A percentile compares a stretch with the other conserved stretches of the same genome.
These are phyloP conservation scores for Platismatia glauca DNA, from an alignment of 495 filamentous ascomycete genomes.

Conservation along the genomic window DNA sequence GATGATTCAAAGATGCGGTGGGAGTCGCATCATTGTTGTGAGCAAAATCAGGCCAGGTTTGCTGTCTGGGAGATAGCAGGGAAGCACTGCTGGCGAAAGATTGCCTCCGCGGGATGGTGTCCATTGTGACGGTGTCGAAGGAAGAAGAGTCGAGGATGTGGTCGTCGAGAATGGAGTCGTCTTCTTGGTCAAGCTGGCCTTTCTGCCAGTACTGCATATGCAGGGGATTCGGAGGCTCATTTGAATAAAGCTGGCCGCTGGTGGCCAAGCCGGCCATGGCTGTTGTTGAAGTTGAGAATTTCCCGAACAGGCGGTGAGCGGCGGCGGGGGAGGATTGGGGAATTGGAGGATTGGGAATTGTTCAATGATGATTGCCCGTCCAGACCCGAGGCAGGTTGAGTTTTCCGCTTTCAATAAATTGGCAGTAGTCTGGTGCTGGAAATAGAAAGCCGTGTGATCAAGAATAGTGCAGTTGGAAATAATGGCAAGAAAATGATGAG, in stretches of 20 bases:
- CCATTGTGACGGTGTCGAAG: conserved; percentile 60
- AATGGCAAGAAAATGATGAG: background rate
- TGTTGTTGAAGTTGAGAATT: conserved; percentile 18
- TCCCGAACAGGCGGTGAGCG: conserved; percentile 22
- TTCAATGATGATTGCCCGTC: background rate
- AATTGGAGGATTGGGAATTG: conserved; percentile 13
- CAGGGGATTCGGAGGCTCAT: conserved; percentile 9
- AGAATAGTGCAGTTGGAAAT: background rate
- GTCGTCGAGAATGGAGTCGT: conserved; percentile 69
- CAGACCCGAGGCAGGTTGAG: background rate
- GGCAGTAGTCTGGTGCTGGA: conserved; percentile 1
- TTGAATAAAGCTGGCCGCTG: conserved; percentile 14
- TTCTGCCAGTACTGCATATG: conserved; percentile 13
- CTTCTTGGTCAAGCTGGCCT: conserved; percentile 11
- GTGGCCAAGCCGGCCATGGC: conserved; percentile 19
- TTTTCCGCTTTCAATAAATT: background rate
- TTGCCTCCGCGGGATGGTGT: conserved; percentile 52
- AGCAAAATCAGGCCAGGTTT: conserved; percentile 67
- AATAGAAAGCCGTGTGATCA: background rate
- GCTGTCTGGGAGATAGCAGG: conserved; percentile 65
- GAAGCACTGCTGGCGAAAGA: conserved; percentile 61
- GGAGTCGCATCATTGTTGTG: conserved; percentile 30
- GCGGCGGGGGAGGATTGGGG: too few species aligned
- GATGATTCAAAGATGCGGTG: conserved; percentile 27
- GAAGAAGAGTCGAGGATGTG: conserved; percentile 68